Base-by-base conservation (phyloP, 768 basidiomycete species). In the Podaxis carcinomalis region DNA sequence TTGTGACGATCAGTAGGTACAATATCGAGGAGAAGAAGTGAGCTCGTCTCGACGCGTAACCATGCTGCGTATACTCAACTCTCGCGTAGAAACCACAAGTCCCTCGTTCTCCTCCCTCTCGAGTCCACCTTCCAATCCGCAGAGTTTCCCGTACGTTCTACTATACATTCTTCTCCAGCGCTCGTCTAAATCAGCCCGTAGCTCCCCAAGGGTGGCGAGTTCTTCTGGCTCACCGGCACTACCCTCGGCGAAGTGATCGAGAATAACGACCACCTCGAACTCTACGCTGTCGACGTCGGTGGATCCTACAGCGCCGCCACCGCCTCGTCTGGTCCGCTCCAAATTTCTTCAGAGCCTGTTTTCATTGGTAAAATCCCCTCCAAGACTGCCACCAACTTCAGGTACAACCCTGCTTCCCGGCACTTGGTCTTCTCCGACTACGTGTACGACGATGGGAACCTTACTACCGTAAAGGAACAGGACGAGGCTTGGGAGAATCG, bases 371-470 rank as follows among this genome's bases (percentile, higher is more conserved):
- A 78, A 39, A 82, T 92, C 69, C 90, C 90, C 7, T 85, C 87
- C 47, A 82, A 83, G 58, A 81, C 83, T 32, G 83, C 84, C 1
- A 73, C 82, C 49, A 91, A 92, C 75, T 93, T 93, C 77, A 83
- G 82, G 56, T 90, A 84, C 69, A 81, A 81, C 28, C 64, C 76
- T 27, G 68, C 74, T n/a, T 75, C 82, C 3, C 83, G 84, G 14
- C 67, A 80, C 50, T 82, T 99, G 39, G 86, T 93, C 5, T 98
- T 99, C 77, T 90, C 93, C 0, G 92, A 91, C 36, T 79, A 84
- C 57, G 93, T 96, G 4, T 89, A 91, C 69, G 73, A 83, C 1
- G 90, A 95, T 62, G 88, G 87, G 1, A 81, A 88, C 62, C 74
- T 97, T 51, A 83, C 80, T 40, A 79, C 85, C 9, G 88, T 89